Evolutionary conservation across 2,329 filamentous ascomycete species (phyloP), one percentile per base, ranked within the genome.

Genomic region (Dactylonectria estremocensis): DNA sequence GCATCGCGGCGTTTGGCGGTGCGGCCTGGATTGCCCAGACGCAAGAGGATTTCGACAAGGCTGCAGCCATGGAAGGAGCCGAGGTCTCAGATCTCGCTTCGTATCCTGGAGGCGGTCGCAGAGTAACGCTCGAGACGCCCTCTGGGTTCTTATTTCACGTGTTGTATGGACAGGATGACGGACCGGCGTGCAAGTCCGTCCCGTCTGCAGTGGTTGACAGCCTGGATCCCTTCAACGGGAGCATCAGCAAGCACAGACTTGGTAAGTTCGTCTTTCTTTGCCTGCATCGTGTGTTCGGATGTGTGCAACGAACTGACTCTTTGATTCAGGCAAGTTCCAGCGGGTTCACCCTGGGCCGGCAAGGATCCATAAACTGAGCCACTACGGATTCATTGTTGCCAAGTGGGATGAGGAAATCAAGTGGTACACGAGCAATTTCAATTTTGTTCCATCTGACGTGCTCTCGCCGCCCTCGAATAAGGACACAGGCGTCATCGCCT

Each of bases 381-480:
- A 68, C 53, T 68, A 61, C 28, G 66, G 66, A 16, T 55, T 57
- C 59, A 11, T 37, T n/a, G 55, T 61, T 5, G 20, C 60, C 1
- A 71, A 80, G 11, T 82, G 52, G 40, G 60, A 49, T 18, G 22
- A 31, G 14, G 43, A 49, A n/a, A 14, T 50, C 31, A 22, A 20
- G 10, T 63, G 52, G 40, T 56, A 56, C 45, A 81, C 61, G 69
- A 22, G 33, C 2, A 79, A 80, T 57, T 84, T 85, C 78, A 84
- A 84, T 71, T 77, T 85, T 54, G 78, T 80, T 1, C 79, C 79
- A 1, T 77, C 79, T 0, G 82, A 85, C 57, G 72, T 77, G 22
- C 57, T 74, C 1, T 69, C 35, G 43, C 48, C 28, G 10, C 18
- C 64, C 9, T 48, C 69, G n/a, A 62, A 70, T 20, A 69, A 75